Percentiles rank a stretch among this genome's conserved stretches.
These are phyloP conservation scores for Colletotrichum ledebouriae DNA, from an alignment of 2,329 filamentous ascomycete genomes.

Conservation along the genomic window DNA sequence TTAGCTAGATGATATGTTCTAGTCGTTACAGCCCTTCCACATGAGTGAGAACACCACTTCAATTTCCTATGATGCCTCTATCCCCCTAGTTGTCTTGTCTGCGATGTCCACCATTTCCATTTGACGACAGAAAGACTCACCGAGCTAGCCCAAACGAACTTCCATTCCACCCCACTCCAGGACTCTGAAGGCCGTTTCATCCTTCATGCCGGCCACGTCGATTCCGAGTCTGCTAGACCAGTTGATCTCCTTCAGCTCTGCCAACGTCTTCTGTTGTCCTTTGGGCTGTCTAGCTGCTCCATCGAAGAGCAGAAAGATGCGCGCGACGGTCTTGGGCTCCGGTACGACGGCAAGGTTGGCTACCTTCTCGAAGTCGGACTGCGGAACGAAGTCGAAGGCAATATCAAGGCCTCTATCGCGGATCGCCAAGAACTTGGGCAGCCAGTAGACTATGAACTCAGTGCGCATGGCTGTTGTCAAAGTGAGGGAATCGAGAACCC, in stretches of 20 bases:
- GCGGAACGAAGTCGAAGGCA: conserved; percentile 40
- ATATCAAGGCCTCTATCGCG: conserved; percentile 20
- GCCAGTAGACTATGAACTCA: conserved; percentile 42
- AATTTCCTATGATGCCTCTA: no score
- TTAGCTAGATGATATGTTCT: no score
- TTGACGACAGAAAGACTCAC: no score
- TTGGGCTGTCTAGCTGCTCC: neutral
- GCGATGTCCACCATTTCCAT: no score
- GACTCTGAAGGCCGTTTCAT: neutral
- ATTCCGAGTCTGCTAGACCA: conserved; percentile 7
- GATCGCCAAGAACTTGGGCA: conserved; percentile 31
- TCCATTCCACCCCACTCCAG: conserved; percentile 13
- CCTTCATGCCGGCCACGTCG: conserved; percentile 3
- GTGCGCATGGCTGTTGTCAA: conserved; percentile 41
- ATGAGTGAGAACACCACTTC: no score
- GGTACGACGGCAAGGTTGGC: neutral
- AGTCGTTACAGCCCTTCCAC: no score
- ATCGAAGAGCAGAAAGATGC: conserved; percentile 22
- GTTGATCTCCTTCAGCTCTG: conserved; percentile 2
- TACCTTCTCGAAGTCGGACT: conserved; percentile 25
- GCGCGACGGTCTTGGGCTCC: neutral
- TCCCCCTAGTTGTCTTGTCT: no score
- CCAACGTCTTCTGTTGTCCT: neutral
- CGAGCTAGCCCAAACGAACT: neutral
- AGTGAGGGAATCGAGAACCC: conserved; percentile 17